Conservation (phyloP, 257 asterid genomes). For the Avicennia marina region DNA sequence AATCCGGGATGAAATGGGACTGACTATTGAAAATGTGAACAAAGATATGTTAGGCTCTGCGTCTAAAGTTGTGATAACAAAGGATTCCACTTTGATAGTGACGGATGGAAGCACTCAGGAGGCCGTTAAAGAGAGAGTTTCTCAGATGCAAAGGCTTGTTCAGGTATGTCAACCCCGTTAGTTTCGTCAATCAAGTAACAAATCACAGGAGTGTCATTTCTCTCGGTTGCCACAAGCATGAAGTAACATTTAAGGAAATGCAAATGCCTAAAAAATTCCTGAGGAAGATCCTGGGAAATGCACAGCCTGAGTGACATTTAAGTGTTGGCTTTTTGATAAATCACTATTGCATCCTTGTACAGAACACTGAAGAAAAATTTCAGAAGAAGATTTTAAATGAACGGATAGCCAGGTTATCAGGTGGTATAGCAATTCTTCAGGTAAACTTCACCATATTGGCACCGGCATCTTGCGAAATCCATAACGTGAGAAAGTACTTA, state of each 20-base stretch:
- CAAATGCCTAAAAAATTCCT: too few species aligned
- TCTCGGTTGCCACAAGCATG: too few species aligned
- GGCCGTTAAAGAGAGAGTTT: conserved; percentile 49
- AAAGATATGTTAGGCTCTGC: conserved; percentile 65
- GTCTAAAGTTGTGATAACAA: conserved; percentile 63
- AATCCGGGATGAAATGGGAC: conserved; percentile 72
- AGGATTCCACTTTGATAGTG: conserved; percentile 70
- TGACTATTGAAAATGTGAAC: conserved; percentile 56
- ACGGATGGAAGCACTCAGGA: conserved; percentile 62
- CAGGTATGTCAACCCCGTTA: conserved; percentile 35
- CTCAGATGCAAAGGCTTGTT: conserved; percentile 62
- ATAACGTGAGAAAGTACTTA: neutral
- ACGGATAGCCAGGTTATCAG: conserved; percentile 79
- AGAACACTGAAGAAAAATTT: conserved; percentile 71
- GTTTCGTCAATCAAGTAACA: neutral
- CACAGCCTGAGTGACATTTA: too few species aligned
- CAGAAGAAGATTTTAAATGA: conserved; percentile 68
- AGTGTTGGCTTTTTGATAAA: neutral
- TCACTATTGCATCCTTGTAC: conserved; percentile 20
- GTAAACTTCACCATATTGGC: conserved; percentile 25
- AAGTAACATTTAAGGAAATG: too few species aligned
- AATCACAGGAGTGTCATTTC: neutral
- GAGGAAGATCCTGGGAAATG: too few species aligned
- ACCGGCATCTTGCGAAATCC: neutral
- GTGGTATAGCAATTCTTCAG: conserved; percentile 76